These are phyloP conservation scores for Kwoniella mangroviensis DNA, from an alignment of 768 basidiomycete species.

Conservation along the genomic window DNA sequence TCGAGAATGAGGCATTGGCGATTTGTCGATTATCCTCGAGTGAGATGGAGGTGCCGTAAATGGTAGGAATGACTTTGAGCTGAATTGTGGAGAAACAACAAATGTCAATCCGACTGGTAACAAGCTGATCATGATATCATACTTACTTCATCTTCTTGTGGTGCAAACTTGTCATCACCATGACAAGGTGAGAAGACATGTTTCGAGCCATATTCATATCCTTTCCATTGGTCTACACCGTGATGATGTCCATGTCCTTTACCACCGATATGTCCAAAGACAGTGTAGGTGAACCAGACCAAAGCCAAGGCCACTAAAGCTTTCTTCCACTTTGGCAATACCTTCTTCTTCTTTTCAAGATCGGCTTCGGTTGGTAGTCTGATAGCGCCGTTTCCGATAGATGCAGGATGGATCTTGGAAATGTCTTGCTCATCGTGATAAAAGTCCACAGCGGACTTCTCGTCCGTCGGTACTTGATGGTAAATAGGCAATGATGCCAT, in stretches of 20 bases:
- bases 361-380: neutral
- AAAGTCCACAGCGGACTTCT: constrained; percentile 11
- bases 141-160: constrained; percentile 16
- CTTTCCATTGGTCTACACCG: constrained; percentile 1
- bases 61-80: constrained; percentile 3
- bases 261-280: constrained; percentile 4
- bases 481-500: constrained; percentile 16
- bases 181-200: neutral
- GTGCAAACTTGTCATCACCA: neutral
- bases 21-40: constrained; percentile 11
- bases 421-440: constrained; percentile 8
- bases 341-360: constrained; percentile 3
- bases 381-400: constrained; percentile 9
- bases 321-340: constrained; percentile 26
- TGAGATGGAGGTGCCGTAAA: constrained; percentile 7
- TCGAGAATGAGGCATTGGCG: constrained; percentile 35
- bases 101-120: neutral
- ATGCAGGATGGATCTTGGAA: constrained; percentile 15
- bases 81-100: neutral
- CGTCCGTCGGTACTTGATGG: constrained; percentile 17
- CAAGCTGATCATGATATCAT: neutral
- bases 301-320: constrained; percentile 17
- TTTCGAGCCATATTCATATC: neutral
- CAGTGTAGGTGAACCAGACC: constrained; percentile 16
- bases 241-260: constrained; percentile 12